phyloP scores from a whole-genome alignment of 208 protist species.

The Zelonia costaricensis region DNA sequence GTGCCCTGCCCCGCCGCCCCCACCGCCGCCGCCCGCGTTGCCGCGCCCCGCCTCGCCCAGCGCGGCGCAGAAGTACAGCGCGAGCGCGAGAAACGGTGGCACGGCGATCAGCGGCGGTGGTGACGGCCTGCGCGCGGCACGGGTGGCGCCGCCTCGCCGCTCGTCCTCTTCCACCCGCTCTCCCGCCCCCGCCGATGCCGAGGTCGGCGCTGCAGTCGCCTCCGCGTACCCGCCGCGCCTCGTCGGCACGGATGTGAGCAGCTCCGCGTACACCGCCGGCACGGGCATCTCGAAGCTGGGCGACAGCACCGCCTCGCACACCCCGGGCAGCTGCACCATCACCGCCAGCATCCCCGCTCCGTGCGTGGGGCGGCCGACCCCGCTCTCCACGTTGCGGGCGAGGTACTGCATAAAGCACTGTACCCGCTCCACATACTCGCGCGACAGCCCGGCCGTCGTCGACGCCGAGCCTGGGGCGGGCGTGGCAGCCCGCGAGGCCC shows the following conservation, averaged over 20 bases:
- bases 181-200: too few species aligned
- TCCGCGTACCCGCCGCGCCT: not conserved
- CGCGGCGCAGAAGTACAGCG: slow-evolving; percentile 38
- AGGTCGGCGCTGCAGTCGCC: not conserved
- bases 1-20: not conserved
- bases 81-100: slow-evolving; percentile 41
- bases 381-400: slow-evolving; percentile 3
- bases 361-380: slow-evolving; percentile 12
- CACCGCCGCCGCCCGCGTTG: slow-evolving; percentile 3
- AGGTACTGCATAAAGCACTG: slow-evolving; percentile 27
- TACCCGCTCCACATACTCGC: slow-evolving; percentile 15
- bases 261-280: slow-evolving; percentile 10
- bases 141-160: not conserved
- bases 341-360: slow-evolving; percentile 18
- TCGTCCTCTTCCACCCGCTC: too few species aligned
- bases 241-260: slow-evolving; percentile 8
- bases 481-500: not conserved
- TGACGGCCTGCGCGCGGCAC: not conserved
- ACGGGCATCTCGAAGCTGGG: slow-evolving; percentile 6
- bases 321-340: slow-evolving; percentile 31
- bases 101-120: slow-evolving; percentile 18
- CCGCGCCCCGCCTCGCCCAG: slow-evolving; percentile 20
- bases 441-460: not conserved
- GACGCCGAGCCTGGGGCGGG: not conserved
- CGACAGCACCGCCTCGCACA: slow-evolving; percentile 22